These are phyloP conservation scores for Lactarius indigo DNA, from an alignment of 768 basidiomycete species.

Conservation along the genomic window DNA sequence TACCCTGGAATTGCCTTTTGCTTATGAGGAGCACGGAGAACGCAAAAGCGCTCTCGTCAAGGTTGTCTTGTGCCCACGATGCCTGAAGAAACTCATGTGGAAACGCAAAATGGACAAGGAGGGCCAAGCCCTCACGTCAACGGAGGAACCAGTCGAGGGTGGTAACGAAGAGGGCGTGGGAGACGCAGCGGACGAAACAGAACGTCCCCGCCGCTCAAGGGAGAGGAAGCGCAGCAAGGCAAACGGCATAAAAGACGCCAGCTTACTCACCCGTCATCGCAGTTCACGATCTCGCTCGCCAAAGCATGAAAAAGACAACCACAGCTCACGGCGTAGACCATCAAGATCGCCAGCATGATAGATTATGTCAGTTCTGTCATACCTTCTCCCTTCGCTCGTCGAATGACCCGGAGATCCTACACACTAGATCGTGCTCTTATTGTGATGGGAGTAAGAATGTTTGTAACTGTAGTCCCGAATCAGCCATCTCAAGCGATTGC, in stretches of 20 bases:
- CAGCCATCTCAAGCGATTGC: background rate
- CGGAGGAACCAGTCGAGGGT: background rate
- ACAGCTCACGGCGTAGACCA: slow-evolving; percentile 7
- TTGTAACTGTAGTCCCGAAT: slow-evolving; percentile 35
- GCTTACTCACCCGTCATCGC: slow-evolving; percentile 4
- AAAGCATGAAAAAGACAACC: slow-evolving; percentile 7
- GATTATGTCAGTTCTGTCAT: background rate
- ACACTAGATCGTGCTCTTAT: background rate
- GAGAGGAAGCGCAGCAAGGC: background rate
- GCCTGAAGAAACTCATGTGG: slow-evolving; percentile 83
- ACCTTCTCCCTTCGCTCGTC: background rate
- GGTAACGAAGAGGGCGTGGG: background rate
- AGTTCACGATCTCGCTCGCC: slow-evolving; percentile 25
- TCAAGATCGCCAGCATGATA: slow-evolving; percentile 10
- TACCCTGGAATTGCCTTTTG: slow-evolving; percentile 88
- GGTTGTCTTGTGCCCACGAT: slow-evolving; percentile 77
- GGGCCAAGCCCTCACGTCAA: background rate
- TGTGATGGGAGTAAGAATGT: slow-evolving; percentile 44
- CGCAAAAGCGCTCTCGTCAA: slow-evolving; percentile 84
- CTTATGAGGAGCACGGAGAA: slow-evolving; percentile 76
- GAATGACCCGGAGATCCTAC: background rate
- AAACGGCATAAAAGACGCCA: background rate
- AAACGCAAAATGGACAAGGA: slow-evolving; percentile 68
- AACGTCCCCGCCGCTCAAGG: slow-evolving; percentile 5
- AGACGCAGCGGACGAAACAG: background rate